These are phyloP conservation scores for Fusarium multiceps DNA, from an alignment of 2,329 filamentous ascomycete species.

Conservation along the genomic window DNA sequence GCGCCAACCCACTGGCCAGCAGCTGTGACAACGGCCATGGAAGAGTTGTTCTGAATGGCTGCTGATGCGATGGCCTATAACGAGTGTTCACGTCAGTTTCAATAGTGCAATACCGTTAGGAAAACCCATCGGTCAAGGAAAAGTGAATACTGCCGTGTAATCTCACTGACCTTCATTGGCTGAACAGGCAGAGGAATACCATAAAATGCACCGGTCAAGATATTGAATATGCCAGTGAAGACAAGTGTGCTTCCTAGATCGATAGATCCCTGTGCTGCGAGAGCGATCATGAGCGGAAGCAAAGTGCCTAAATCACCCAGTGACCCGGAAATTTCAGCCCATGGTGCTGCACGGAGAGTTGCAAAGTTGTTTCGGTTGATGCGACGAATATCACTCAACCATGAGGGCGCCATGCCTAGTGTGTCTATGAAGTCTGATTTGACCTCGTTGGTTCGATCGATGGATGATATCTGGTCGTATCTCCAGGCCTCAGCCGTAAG, in stretches of 20 bases:
- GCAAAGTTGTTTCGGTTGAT: slow-evolving; percentile 61
- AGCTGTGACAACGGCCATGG: slow-evolving; percentile 74
- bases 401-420: slow-evolving; percentile 40
- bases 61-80: slow-evolving; percentile 86
- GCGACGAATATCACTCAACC: slow-evolving; percentile 47
- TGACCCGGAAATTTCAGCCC: slow-evolving; percentile 86
- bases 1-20: slow-evolving; percentile 79
- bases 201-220: slow-evolving; percentile 83
- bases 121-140: neutral
- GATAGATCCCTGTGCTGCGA: slow-evolving; percentile 81
- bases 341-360: slow-evolving; percentile 59
- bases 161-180: slow-evolving; percentile 72
- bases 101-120: neutral
- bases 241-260: slow-evolving; percentile 86
- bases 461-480: neutral
- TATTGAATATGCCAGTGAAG: slow-evolving; percentile 88
- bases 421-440: neutral
- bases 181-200: slow-evolving; percentile 92
- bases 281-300: slow-evolving; percentile 87
- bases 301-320: slow-evolving; percentile 90
- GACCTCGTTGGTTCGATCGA: neutral
- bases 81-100: neutral
- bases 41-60: slow-evolving; percentile 73
- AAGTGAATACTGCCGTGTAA: neutral
- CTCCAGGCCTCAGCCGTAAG: neutral